Base-by-base conservation (phyloP, 768 basidiomycete species). In the Steccherinum ochraceum region DNA sequence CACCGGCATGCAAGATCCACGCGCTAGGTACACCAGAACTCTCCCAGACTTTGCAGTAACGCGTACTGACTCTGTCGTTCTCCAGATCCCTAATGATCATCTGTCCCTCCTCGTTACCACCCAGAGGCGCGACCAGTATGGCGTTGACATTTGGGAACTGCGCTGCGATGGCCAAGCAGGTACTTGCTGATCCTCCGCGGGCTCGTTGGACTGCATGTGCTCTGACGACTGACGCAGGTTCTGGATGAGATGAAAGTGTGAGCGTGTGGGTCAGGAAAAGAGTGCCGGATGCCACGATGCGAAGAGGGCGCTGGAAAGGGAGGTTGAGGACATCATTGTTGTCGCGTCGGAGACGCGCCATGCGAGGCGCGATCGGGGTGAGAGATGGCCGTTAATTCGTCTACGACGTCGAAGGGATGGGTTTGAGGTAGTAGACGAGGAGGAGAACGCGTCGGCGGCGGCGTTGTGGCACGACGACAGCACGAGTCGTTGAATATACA, bases 191-290 rank as follows among this genome's bases (percentile, higher is more conserved):
- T 5, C 89, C 90, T 18, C 89, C 88, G 43, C 89, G 77, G 0
- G 73, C 64, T 43, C 80, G 79, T 40, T 75, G 65, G 3, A 91
- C 86, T 2, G 84, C 79, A 58, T 89, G 83, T 0, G 89, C 88
- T 42, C 89, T 84, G 2, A 80, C 64, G 1, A 76, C 81, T 5
- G 76, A 74, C 11, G 74, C 71, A 1, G 82, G 80, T 12, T 64
- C 63, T 1, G 87, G 86, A 52, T 86, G 78, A 12, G 72, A 63
- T 19, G 80, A 79, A 3, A 92, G 59, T 35, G 72, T 71, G 45
- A 93, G 76, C 0, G 81, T 83, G 63, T 90, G 83, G 4, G 86
- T 88, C 41, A 86, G 66, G 62, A 92, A 92, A 39, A 93, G 76
- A 10, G 89, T 87, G 12, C 89, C 89, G 12, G 84, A 83, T 2